Percentiles rank a stretch among this genome's conserved stretches.
Evolutionary conservation across 2,329 filamentous ascomycete genomes (phyloP).

Genomic region (Podosphaera fusca): DNA sequence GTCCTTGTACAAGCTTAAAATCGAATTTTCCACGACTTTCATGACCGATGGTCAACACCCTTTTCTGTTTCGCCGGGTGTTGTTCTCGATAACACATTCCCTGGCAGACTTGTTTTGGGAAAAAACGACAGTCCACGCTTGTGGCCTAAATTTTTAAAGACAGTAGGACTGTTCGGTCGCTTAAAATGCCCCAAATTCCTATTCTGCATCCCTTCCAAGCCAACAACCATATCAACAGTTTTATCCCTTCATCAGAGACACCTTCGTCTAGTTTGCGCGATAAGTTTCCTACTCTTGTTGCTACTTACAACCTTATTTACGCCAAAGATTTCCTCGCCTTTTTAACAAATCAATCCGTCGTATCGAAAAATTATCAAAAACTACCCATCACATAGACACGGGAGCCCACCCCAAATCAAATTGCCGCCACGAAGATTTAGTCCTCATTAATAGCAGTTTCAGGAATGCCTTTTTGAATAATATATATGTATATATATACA

Average conservation of each 20-base stretch:
- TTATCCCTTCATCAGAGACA: neutral
- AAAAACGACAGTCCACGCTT: neutral
- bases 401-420: too few species aligned
- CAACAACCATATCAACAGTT: neutral
- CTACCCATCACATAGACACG: too few species aligned
- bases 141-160: neutral
- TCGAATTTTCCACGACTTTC: too few species aligned
- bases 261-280: neutral
- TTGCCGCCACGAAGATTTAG: too few species aligned
- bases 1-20: neutral
- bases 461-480: too few species aligned
- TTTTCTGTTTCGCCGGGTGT: neutral
- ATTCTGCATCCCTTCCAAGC: neutral
- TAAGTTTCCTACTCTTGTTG: too few species aligned
- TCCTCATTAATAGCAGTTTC: too few species aligned
- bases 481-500: too few species aligned
- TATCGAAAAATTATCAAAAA: too few species aligned
- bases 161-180: neutral
- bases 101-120: neutral
- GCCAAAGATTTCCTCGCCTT: too few species aligned
- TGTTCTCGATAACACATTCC: neutral
- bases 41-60: neutral
- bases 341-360: too few species aligned
- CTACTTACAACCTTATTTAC: neutral
- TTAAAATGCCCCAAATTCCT: neutral